A percentile compares a stretch with the other conserved stretches of the same genome.
These are phyloP conservation scores for Trichoderma citrinoviride DNA, from an alignment of 2,329 filamentous ascomycete genomes.

Conservation along the genomic window DNA sequence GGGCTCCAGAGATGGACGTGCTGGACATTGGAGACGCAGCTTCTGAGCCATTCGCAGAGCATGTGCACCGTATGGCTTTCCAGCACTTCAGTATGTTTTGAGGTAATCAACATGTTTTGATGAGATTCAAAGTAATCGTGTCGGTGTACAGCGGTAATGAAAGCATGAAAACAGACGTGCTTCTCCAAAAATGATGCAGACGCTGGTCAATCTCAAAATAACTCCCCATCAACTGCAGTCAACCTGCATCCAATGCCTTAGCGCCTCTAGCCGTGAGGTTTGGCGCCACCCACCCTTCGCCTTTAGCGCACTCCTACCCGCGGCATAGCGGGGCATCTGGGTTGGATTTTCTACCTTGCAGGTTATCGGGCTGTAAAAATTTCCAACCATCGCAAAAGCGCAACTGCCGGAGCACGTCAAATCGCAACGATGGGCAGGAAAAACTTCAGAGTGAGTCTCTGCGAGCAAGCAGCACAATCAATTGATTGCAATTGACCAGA, in stretches of 20 bases:
- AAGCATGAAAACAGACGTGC: no score
- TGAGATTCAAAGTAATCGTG: no score
- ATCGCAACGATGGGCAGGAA: constrained; percentile 39
- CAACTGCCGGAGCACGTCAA: constrained; percentile 4
- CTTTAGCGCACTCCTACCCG: constrained; percentile 19
- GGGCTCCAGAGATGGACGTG: no score
- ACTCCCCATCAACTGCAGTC: background rate
- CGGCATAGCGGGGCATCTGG: constrained; percentile 17
- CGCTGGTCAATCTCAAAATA: background rate
- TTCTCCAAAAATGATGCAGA: background rate
- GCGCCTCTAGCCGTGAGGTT: background rate
- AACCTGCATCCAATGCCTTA: background rate
- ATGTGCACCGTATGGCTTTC: no score
- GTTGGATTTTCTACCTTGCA: constrained; percentile 19
- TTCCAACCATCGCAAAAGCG: constrained; percentile 9
- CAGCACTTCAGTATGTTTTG: no score
- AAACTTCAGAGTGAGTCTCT: constrained; percentile 35
- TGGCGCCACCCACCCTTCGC: background rate
- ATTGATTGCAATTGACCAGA: background rate
- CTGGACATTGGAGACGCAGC: no score
- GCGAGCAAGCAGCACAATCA: background rate
- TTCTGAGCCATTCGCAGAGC: no score
- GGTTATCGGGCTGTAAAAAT: constrained; percentile 4
- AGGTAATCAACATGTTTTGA: no score
- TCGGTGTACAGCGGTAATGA: no score